Base-by-base conservation (phyloP, 345 rosid genomes). In the Gossypium mustelinum region DNA sequence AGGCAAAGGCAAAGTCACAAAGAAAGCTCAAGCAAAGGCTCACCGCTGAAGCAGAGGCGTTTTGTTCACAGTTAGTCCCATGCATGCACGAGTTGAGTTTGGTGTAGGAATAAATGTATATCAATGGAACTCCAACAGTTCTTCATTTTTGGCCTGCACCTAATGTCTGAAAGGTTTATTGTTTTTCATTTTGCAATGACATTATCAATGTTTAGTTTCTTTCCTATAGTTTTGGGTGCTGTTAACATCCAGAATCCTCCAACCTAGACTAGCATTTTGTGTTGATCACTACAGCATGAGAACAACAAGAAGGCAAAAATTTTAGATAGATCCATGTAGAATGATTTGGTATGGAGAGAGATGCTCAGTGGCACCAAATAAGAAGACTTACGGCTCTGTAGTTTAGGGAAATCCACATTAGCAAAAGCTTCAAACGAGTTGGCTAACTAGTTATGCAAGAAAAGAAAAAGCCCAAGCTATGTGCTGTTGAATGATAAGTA, bases 1-100 rank as follows among this genome's bases (percentile, higher is more conserved):
- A 88, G 92, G 84, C 85, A 2, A 83, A 84, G 82, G 89, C 85
- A 59, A 87, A 86, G 72, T 87, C 91, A 11, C 86, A 77, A 0
- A 74, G 79, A 89, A 87, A 76, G 86, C 87, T 61, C 88, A 84
- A 83, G 88, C 85, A 14, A 82, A 83, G 89, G 88, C 85, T 70
- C 88, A 83, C 72, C 85, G 84, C 71, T 87, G 74, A 84, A 43
- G 72, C 58, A 56, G 71, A 64, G 20, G 51, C 2, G 69, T 47
- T 81, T 65, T 61, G 55, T 78, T 78, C 55, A 39, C 9, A 68
- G 73, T 55, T 4, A 34, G 41, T 34, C 41, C 7, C 41, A 34
- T 34, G 41, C 41, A 34, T 34, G 7, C 7, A 34, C 1, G 41
- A 34, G 41, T 5, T 34, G 41, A 34, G 41, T 5, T 34, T 5